Conservation (phyloP, 257 asterid genomes). For the Rubia yunnanensis region DNA sequence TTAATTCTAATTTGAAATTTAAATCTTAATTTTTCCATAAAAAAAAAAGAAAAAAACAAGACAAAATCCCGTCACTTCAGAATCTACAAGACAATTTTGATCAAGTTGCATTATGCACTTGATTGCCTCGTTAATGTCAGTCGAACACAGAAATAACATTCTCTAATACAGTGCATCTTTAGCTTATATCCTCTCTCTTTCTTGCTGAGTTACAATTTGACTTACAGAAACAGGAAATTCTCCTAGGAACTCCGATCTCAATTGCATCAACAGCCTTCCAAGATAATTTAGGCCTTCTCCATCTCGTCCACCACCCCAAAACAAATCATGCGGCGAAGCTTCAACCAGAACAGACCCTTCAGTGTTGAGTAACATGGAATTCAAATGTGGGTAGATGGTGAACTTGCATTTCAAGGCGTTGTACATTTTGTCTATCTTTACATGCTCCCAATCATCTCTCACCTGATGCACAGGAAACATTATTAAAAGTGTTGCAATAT, state of each 20-base stretch:
- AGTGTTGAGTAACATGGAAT: conserved; percentile 65
- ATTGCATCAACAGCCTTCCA: conserved; percentile 80
- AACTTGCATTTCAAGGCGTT: conserved; percentile 73
- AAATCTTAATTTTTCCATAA: too few relatives aligned
- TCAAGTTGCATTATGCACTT: too few relatives aligned
- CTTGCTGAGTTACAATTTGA: conserved; percentile 14
- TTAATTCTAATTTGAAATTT: too few relatives aligned
- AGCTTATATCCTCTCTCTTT: conserved; percentile 17
- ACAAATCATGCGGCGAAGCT: conserved; percentile 89
- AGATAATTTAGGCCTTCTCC: conserved; percentile 97
- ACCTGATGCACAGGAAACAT: conserved; percentile 37
- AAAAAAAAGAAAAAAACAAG: too few relatives aligned
- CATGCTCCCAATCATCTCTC: conserved; percentile 74
- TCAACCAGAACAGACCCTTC: conserved; percentile 89
- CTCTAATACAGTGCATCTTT: conserved; percentile 1
- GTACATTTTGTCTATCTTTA: conserved; percentile 67
- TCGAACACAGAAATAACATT: too few relatives aligned
- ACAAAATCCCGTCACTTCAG: too few relatives aligned
- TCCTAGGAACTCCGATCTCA: conserved; percentile 71
- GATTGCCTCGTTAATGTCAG: too few relatives aligned
- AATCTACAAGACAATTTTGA: too few relatives aligned
- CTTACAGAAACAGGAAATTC: conserved; percentile 22
- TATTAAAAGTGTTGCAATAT: neutral
- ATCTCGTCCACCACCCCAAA: conserved; percentile 99
- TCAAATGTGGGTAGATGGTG: conserved; percentile 47